These are phyloP conservation scores for Planoprotostelium fungivorum DNA, from an alignment of 78 protist species.

Conservation along the genomic window DNA sequence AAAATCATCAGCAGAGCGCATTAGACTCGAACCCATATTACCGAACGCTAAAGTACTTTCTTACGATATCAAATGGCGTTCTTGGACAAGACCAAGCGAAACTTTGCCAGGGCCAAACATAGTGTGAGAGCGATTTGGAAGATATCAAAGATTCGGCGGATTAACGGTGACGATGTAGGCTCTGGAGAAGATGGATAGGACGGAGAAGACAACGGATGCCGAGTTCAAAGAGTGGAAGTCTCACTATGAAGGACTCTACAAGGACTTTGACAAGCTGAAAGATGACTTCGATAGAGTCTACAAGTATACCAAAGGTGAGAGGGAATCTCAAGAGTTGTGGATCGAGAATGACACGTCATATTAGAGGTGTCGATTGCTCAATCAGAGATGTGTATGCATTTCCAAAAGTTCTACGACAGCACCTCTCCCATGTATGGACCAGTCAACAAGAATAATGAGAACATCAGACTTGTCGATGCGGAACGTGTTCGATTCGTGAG, in stretches of 20 bases:
- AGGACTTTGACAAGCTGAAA: not conserved
- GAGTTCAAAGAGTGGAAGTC: not conserved
- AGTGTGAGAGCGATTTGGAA: not conserved
- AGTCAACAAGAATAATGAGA: not conserved
- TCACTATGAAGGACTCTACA: not conserved
- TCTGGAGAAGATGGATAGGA: not conserved
- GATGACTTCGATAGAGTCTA: not conserved
- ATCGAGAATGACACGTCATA: too few species aligned
- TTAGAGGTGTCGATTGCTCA: not conserved
- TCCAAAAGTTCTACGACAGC: not conserved
- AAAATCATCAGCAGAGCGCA: too few species aligned
- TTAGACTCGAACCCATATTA: too few species aligned
- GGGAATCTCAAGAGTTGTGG: not conserved
- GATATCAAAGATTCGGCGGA: not conserved
- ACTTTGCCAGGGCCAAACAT: not conserved
- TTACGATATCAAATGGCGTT: too few species aligned
- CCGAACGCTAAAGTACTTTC: too few species aligned
- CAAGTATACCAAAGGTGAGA: not conserved
- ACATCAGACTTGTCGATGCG: not conserved
- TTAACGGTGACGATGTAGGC: not conserved
- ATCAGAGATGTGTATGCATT: not conserved
- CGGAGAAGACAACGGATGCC: not conserved
- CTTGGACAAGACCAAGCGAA: not conserved
- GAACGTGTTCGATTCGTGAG: not conserved
- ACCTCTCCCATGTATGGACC: not conserved